Evolutionary conservation across 768 basidiomycete genomes (phyloP).

Genomic region (Erythrobasidium yunnanense): DNA sequence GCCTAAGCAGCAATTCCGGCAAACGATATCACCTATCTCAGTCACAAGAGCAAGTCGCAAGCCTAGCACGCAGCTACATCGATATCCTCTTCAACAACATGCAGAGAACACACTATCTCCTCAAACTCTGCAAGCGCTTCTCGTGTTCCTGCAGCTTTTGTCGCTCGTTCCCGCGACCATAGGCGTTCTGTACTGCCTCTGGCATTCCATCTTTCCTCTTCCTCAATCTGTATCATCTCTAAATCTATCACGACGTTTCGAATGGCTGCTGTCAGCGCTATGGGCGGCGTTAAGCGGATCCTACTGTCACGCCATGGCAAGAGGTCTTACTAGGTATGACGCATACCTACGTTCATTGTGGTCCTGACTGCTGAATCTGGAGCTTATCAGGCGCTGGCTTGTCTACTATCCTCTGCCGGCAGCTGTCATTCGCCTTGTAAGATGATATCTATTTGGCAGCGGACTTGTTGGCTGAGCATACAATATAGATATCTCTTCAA

Average conservation of each 20-base stretch:
- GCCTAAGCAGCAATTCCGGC: no score
- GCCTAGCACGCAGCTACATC: not conserved
- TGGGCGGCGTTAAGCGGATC: slow-evolving; percentile 16
- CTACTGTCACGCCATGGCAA: slow-evolving; percentile 24
- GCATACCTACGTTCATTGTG: no score
- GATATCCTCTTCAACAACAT: not conserved
- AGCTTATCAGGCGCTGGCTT: slow-evolving; percentile 23
- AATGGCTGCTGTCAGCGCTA: slow-evolving; percentile 19
- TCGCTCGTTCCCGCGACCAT: slow-evolving; percentile 18
- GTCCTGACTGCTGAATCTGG: no score
- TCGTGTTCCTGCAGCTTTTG: slow-evolving; percentile 14
- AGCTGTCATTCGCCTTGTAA: slow-evolving; percentile 17
- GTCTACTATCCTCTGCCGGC: slow-evolving; percentile 24
- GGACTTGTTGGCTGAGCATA: not conserved
- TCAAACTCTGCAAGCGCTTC: slow-evolving; percentile 7
- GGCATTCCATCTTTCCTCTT: not conserved
- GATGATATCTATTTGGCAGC: not conserved
- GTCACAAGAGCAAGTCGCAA: not conserved
- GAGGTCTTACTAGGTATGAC: slow-evolving; percentile 17
- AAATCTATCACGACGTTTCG: not conserved
- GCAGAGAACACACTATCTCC: slow-evolving; percentile 1
- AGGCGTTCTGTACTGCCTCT: slow-evolving; percentile 17
- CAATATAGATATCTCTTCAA: slow-evolving; percentile 10
- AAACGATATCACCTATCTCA: no score
- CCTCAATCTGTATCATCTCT: not conserved